phyloP scores from a whole-genome alignment of 768 basidiomycete genomes.

The Mrakia hoshinonis region DNA sequence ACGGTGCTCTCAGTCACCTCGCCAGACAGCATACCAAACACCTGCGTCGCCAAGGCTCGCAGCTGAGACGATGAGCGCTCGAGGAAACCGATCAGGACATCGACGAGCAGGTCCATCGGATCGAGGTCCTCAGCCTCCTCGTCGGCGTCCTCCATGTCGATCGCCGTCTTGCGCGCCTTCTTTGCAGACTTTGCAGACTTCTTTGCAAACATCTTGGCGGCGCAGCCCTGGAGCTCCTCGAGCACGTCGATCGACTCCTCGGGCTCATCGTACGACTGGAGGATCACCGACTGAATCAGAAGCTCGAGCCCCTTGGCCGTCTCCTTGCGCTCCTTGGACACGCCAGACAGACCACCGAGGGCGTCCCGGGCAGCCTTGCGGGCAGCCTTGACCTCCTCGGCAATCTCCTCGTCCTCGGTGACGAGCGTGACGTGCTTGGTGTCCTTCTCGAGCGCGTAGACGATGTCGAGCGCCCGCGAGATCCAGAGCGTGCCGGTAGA shows the following conservation, averaged over 20 bases:
- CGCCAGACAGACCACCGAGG: constrained; percentile 36
- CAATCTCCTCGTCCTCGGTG: constrained; percentile 45
- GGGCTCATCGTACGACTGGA: constrained; percentile 63
- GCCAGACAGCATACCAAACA: constrained; percentile 64
- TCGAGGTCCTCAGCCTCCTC: constrained; percentile 47
- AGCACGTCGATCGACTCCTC: constrained; percentile 55
- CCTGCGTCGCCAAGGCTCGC: constrained; percentile 68
- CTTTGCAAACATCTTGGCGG: constrained; percentile 33
- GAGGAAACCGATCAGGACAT: constrained; percentile 80
- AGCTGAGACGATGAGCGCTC: constrained; percentile 74
- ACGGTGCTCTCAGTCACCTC: constrained; percentile 61
- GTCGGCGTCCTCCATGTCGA: constrained; percentile 31
- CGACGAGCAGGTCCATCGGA: constrained; percentile 76
- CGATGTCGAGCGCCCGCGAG: constrained; percentile 50
- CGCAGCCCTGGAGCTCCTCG: constrained; percentile 44
- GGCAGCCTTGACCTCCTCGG: constrained; percentile 49
- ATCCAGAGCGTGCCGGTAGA: constrained; percentile 75
- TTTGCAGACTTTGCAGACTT: constrained; percentile 21
- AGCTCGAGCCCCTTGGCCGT: constrained; percentile 61
- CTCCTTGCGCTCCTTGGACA: constrained; percentile 46
- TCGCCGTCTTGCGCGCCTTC: constrained; percentile 10
- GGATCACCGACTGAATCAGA: constrained; percentile 58
- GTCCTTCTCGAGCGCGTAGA: constrained; percentile 52
- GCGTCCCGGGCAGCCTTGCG: constrained; percentile 45
- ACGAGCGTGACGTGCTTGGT: constrained; percentile 56